Conservation (phyloP, 2,329 filamentous ascomycete species). For the Paraphaeosphaeria sporulosa region DNA sequence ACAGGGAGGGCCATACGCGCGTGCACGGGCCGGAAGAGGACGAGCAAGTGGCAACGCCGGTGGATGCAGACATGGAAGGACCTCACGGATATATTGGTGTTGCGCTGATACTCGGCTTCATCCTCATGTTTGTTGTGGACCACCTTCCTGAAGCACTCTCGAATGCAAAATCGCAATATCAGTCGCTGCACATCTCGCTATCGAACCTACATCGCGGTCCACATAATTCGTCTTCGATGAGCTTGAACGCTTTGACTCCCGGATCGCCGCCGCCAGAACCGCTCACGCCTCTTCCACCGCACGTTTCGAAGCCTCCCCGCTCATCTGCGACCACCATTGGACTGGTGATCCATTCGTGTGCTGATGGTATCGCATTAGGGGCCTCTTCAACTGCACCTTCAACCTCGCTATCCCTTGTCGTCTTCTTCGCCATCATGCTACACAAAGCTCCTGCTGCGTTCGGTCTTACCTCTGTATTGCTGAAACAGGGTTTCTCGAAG, state of each 20-base stretch:
- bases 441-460: constrained; percentile 98
- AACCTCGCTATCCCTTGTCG: constrained; percentile 78
- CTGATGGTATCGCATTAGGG: constrained; percentile 94
- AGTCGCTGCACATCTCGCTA: constrained; percentile 85
- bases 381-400: constrained; percentile 74
- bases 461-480: constrained; percentile 85
- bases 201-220: constrained; percentile 73
- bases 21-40: constrained; percentile 43
- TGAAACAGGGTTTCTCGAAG: constrained; percentile 91
- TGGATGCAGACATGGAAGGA: constrained; percentile 51
- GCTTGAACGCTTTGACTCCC: constrained; percentile 38
- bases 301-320: constrained; percentile 13
- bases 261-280: constrained; percentile 33
- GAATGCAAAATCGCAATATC: constrained; percentile 66
- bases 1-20: constrained; percentile 47
- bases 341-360: constrained; percentile 93
- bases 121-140: constrained; percentile 97
- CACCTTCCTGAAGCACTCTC: constrained; percentile 44
- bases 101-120: constrained; percentile 85
- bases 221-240: constrained; percentile 49
- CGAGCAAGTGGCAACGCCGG: constrained; percentile 53
- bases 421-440: constrained; percentile 96
- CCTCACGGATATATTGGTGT: constrained; percentile 84
- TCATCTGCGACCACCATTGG: constrained; percentile 73
- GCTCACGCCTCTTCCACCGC: constrained; percentile 17